Percentiles rank a stretch among this genome's conserved stretches.
phyloP scores from a whole-genome alignment of 2,329 filamentous ascomycete genomes.

The Hortaea werneckii region DNA sequence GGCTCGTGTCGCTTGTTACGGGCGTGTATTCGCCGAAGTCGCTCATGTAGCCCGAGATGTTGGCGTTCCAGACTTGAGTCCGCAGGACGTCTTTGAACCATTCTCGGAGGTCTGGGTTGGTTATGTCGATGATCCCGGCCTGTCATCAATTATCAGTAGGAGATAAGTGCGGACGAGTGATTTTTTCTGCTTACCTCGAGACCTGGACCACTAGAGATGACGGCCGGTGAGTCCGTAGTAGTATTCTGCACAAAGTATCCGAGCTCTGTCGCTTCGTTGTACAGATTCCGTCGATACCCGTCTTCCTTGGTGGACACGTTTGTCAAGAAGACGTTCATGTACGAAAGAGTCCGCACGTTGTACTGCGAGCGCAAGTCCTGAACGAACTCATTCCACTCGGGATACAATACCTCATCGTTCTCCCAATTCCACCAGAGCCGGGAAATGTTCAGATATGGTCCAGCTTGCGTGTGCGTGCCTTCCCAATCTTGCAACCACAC shows the following conservation, averaged over 20 bases:
- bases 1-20: slow-evolving; percentile 20
- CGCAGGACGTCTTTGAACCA: slow-evolving; percentile 27
- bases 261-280: slow-evolving; percentile 22
- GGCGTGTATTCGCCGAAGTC: slow-evolving; percentile 30
- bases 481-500: slow-evolving; percentile 31
- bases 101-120: slow-evolving; percentile 21
- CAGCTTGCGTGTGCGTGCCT: slow-evolving; percentile 26
- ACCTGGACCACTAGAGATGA: slow-evolving; percentile 28
- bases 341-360: slow-evolving; percentile 24
- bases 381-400: slow-evolving; percentile 27
- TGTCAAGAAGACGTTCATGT: slow-evolving; percentile 28
- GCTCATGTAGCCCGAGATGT: slow-evolving; percentile 28
- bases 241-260: slow-evolving; percentile 27
- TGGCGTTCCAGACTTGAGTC: slow-evolving; percentile 26
- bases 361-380: slow-evolving; percentile 23
- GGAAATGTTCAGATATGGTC: slow-evolving; percentile 26
- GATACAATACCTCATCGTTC: slow-evolving; percentile 25
- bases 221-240: slow-evolving; percentile 24
- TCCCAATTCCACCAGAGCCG: slow-evolving; percentile 34
- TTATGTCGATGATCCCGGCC: slow-evolving; percentile 29
- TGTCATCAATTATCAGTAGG: slow-evolving; percentile 1
- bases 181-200: no score
- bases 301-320: slow-evolving; percentile 27
- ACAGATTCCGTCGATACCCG: slow-evolving; percentile 24
- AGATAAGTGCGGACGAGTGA: no score